Evolutionary conservation across 2,329 filamentous ascomycete genomes (phyloP), one percentile per base, ranked within the genome.

Genomic region (Fusarium poae): DNA sequence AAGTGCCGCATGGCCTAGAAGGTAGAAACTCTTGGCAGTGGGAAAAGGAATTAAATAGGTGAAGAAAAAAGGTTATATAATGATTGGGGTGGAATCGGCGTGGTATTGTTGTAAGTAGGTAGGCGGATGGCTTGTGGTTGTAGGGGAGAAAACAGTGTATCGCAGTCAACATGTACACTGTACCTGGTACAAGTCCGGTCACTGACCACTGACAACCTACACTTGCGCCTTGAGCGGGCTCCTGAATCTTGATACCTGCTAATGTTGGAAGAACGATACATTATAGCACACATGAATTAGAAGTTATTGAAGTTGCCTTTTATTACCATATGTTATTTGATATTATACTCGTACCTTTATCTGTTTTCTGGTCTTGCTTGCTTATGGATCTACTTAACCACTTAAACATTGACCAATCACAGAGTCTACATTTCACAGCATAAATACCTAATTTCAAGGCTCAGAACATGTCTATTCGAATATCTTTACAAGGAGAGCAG

Each of bases 401-500:
- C 32, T 52, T 35, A 40, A 40, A 25, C 44, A 27, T 48, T 30
- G 51, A 25, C 73, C 72, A 75, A 75, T 75, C 73, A 75, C 30
- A 56, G 49, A 29, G 42, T 44, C 20, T 67, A 66, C 51, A 72
- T 75, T 75, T 75, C 73, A 75, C 71, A 74, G 56, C 70, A 70
- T 39, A 39, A 15, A 39, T n/a, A n/a, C n/a, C n/a, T n/a, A 63
- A 65, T 60, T 57, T 51, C 53, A 58, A 59, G 54, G 66, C 63
- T 74, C 66, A 74, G 63, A 71, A 74, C 68, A 74, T 45, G 70
- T 79, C 77, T 79, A 78, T 77, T 70, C 72, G 68, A 75, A 76
- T 76, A 77, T 79, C 77, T 79, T 79, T 79, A 80, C 78, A 79
- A 76, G 67, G 71, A 72, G 72, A 76, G 73, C 71, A 72, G 72